A percentile compares a stretch with the other conserved stretches of the same genome.
These are phyloP conservation scores for Lonicera japonica DNA, from an alignment of 129 eudicot genomes.

Conservation along the genomic window DNA sequence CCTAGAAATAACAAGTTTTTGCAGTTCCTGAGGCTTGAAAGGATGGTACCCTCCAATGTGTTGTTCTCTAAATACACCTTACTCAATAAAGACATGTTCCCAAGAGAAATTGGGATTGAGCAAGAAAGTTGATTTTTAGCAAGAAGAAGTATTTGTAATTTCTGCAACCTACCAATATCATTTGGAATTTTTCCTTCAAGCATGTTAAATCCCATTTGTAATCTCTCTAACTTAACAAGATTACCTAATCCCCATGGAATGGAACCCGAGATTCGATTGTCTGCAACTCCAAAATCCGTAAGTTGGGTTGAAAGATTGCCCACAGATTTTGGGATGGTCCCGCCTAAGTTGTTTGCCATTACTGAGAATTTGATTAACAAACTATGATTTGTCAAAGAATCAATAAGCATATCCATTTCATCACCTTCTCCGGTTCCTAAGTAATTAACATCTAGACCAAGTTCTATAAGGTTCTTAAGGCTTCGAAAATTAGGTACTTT, in stretches of 20 bases:
- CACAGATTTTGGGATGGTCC: not conserved
- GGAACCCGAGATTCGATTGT: not conserved
- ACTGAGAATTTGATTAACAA: not conserved
- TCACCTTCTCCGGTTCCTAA: not conserved
- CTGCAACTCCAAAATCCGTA: not conserved
- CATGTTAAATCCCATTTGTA: not conserved
- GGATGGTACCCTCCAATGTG: not conserved
- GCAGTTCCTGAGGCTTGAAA: not conserved
- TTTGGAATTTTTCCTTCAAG: not conserved
- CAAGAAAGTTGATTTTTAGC: conserved; percentile 2
- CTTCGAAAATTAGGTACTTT: not conserved
- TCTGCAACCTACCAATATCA: not conserved
- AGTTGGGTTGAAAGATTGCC: conserved; percentile 6
- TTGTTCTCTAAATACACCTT: not conserved
- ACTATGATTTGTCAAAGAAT: conserved; percentile 1
- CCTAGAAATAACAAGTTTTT: not conserved
- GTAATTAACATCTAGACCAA: not conserved
- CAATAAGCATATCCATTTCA: not conserved
- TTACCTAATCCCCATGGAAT: not conserved
- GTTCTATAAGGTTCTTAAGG: not conserved
- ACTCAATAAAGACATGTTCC: not conserved
- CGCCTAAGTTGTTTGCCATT: not conserved
- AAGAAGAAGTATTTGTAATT: not conserved
- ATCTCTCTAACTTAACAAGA: not conserved
- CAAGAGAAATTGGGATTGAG: not conserved